These are phyloP conservation scores for Sporothrix protearum DNA, from an alignment of 2,329 filamentous ascomycete species.

Conservation along the genomic window DNA sequence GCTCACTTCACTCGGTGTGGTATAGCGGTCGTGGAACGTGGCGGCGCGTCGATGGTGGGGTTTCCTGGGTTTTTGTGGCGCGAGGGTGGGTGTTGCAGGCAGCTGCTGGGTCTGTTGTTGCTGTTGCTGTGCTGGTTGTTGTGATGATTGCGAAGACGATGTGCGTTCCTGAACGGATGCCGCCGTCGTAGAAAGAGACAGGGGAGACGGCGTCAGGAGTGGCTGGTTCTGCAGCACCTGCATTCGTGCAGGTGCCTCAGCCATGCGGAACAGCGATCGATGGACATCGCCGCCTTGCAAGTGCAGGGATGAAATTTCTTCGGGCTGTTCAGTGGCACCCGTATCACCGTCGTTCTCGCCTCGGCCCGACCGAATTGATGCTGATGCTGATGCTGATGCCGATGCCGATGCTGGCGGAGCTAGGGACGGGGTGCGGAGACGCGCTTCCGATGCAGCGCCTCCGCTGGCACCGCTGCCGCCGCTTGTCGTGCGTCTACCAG, in stretches of 20 bases:
- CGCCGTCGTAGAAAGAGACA: conserved; percentile 3
- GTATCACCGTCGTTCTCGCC: neutral
- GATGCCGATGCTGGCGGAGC: neutral
- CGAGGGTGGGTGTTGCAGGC: neutral
- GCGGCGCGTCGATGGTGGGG: conserved; percentile 49
- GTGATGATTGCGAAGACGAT: neutral
- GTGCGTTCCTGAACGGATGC: neutral
- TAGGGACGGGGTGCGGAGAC: neutral
- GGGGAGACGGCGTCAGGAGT: conserved; percentile 15
- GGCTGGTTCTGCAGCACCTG: conserved; percentile 33
- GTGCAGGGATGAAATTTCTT: conserved; percentile 50
- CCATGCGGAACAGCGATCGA: conserved; percentile 70
- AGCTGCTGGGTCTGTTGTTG: neutral
- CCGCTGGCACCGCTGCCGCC: neutral
- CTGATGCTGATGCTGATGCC: neutral
- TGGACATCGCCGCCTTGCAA: conserved; percentile 76
- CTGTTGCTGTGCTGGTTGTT: neutral
- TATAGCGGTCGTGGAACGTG: conserved; percentile 59
- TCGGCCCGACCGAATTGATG: conserved; percentile 13
- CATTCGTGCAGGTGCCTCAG: conserved; percentile 52
- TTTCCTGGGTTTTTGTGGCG: neutral
- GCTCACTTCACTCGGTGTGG: neutral
- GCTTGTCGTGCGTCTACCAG: neutral
- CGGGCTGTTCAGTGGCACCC: neutral
- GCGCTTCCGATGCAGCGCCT: neutral